These are phyloP conservation scores for Eucalyptus marginata DNA, from an alignment of 345 rosid species.

Conservation along the genomic window DNA sequence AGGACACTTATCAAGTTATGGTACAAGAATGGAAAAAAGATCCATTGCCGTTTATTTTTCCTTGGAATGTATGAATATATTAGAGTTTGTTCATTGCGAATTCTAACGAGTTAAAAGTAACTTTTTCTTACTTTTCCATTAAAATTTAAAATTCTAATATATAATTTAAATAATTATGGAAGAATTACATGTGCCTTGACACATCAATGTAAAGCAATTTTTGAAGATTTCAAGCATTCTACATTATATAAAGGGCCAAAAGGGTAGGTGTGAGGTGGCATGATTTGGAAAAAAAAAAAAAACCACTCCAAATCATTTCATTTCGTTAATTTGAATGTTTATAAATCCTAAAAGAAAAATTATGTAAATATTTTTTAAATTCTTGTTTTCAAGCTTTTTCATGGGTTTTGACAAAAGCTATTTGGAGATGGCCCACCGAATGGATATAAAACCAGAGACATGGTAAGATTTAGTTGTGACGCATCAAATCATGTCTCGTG, in stretches of 20 bases:
- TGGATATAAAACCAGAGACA: background rate
- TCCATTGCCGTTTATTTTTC: too few relatives aligned
- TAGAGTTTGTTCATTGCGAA: too few relatives aligned
- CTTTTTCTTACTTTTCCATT: background rate
- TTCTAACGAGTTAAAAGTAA: too few relatives aligned
- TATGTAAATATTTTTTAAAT: too few relatives aligned
- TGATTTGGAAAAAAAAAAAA: background rate
- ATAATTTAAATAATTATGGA: background rate
- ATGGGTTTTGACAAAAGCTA: background rate
- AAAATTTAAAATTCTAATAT: too few relatives aligned
- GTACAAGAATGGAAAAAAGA: too few relatives aligned
- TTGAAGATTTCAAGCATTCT: background rate
- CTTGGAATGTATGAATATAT: too few relatives aligned
- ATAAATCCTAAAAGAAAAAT: background rate
- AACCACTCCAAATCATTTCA: accelerated
- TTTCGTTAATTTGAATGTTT: background rate
- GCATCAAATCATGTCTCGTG: background rate
- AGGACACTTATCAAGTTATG: too few relatives aligned
- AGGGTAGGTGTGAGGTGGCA: background rate
- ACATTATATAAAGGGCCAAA: background rate
- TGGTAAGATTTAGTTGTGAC: background rate
- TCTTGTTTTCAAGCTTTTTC: background rate
- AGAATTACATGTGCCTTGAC: background rate
- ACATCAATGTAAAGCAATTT: too few relatives aligned
- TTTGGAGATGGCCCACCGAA: background rate